These are phyloP conservation scores for Neurospora sp. DNA, from an alignment of 2,329 filamentous ascomycete species.

Conservation along the genomic window DNA sequence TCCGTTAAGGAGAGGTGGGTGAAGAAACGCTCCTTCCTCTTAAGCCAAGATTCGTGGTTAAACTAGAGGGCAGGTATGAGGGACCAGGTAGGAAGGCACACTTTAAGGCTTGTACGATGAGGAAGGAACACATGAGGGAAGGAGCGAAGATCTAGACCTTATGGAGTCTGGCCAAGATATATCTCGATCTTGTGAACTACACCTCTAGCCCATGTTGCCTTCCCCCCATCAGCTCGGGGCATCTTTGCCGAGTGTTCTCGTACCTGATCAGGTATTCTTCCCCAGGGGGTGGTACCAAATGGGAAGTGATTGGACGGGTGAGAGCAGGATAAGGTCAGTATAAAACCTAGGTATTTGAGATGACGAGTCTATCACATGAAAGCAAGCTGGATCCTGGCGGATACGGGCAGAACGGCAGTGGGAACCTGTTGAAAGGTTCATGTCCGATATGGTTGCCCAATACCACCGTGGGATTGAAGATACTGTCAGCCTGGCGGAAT, in stretches of 20 bases:
- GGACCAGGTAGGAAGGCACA: background rate
- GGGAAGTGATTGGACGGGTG: background rate
- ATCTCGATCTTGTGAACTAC: background rate
- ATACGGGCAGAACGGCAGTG: background rate
- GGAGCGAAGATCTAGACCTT: conserved; percentile 9
- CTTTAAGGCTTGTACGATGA: background rate
- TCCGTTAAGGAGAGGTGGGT: background rate
- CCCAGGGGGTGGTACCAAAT: background rate
- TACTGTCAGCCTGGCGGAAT: conserved; percentile 23
- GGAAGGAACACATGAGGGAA: background rate
- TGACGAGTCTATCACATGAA: background rate
- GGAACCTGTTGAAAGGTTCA: background rate
- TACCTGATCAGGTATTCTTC: background rate
- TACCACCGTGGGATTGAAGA: background rate
- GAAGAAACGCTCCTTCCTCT: background rate
- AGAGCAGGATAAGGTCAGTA: background rate
- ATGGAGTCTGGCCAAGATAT: background rate
- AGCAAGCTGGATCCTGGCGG: background rate
- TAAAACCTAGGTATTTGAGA: background rate
- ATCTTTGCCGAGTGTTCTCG: background rate
- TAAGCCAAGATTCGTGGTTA: background rate
- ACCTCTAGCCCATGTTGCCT: background rate
- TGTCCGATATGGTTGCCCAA: background rate
- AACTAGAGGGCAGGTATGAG: background rate
- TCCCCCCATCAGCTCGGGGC: background rate